Evolutionary conservation across 2,329 filamentous ascomycete species (phyloP), one percentile per base, ranked within the genome.

Genomic region (Thielaviopsis punctulata): DNA sequence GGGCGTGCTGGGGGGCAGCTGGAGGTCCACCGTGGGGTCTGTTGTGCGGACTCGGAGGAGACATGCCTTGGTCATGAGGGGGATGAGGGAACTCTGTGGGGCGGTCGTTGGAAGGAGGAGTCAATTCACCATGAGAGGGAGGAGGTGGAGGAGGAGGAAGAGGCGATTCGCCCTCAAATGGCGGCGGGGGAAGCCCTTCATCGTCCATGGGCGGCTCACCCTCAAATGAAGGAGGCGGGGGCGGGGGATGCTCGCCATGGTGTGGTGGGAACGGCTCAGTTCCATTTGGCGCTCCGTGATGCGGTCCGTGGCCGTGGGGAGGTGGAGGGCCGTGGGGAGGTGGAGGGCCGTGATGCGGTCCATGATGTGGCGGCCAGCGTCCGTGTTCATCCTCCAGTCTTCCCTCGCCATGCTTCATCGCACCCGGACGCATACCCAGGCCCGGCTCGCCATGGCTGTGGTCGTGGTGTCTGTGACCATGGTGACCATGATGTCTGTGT

Each of bases 361-460:
- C 27, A 24, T 23, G 30, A 21, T 39, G 48, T 10, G 47, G 47
- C 4, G 25, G 52, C 4, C 13, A 24, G 9, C n/a, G n/a, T n/a
- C n/a, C n/a, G n/a, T 45, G 36, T 15, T 43, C 39, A 44, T 49
- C 46, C 15, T 47, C 13, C 23, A 22, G 3, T 4, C 27, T 49
- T 21, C 27, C 33, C 51, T 41, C 43, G 24, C 51, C 47, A 33
- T 51, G 48, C 18, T 45, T 22, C 23, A 52, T 50, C n/a, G 41
- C 43, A 24, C 52, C 43, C 22, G 52, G 52, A 10, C 41, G 47
- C 47, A 53, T 53, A 15, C 52, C 52, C 22, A 53, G 48, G 15
- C 52, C 52, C 15, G 52, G 52, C 24, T 49, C 39, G 33, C 52
- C 52, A 5, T 48, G 52, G 18, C 22, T 47, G 7, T 48, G 52